phyloP scores from a whole-genome alignment of 768 basidiomycete genomes.

The Mycena olivaceomarginata region DNA sequence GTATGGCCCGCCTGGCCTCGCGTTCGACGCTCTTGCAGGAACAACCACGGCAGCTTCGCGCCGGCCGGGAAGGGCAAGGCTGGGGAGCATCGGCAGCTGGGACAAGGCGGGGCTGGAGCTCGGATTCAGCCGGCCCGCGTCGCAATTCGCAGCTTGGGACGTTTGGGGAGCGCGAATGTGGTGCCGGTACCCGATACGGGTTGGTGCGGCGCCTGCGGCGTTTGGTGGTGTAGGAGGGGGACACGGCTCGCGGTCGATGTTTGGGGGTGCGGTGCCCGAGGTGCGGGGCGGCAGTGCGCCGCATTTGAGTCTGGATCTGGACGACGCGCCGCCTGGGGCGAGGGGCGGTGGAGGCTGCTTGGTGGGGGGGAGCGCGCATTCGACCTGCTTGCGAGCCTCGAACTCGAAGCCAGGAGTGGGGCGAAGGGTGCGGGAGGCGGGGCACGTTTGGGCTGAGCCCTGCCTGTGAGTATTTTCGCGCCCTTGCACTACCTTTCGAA shows the following conservation, averaged over 20 bases:
- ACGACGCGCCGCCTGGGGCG: constrained; percentile 44
- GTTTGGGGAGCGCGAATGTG: constrained; percentile 32
- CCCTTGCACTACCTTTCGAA: neutral
- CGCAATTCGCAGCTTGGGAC: constrained; percentile 32
- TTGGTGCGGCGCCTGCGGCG: neutral
- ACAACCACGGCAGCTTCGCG: neutral
- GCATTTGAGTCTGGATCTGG: constrained; percentile 39
- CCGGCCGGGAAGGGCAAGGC: neutral
- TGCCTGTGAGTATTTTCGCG: neutral
- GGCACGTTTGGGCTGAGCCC: constrained; percentile 36
- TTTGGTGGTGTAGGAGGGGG: neutral
- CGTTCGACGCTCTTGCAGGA: neutral
- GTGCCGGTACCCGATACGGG: neutral
- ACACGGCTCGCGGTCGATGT: neutral
- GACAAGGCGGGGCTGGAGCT: constrained; percentile 41
- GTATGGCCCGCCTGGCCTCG: constrained; percentile 26
- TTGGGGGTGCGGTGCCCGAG: neutral
- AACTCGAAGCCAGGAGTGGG: constrained; percentile 10
- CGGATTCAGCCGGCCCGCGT: constrained; percentile 40
- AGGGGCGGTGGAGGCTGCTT: constrained; percentile 37
- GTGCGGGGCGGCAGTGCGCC: constrained; percentile 12
- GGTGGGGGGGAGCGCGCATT: constrained; percentile 30
- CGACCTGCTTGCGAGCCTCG: constrained; percentile 24
- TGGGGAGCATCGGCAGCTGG: constrained; percentile 34
- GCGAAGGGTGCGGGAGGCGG: constrained; percentile 25